Evolutionary conservation across 2,329 filamentous ascomycete species (phyloP).

Genomic region (Apiospora arundinis): DNA sequence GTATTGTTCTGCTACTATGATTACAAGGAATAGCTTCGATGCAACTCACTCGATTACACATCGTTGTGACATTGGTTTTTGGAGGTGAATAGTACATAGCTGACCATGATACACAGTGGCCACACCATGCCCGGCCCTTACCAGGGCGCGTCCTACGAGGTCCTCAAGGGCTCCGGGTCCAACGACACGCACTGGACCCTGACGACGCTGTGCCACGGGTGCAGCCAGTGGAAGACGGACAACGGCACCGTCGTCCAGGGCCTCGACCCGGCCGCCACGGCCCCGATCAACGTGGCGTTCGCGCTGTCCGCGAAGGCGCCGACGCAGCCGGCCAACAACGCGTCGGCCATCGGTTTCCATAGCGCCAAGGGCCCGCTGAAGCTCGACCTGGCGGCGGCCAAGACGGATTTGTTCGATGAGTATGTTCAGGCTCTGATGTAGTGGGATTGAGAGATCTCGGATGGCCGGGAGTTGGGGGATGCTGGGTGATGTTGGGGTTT

Average conservation of each 20-base stretch:
- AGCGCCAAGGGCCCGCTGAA: neutral
- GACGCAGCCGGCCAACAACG: neutral
- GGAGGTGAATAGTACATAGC: neutral
- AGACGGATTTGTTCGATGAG: neutral
- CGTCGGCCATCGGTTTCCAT: neutral
- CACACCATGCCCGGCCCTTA: constrained; percentile 44
- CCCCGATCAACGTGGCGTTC: neutral
- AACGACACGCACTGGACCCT: constrained; percentile 50
- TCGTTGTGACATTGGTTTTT: too few relatives aligned
- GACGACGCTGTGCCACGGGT: constrained; percentile 46
- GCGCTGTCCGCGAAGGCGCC: neutral
- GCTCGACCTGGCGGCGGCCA: constrained; percentile 6
- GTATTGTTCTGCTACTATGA: constrained; percentile 5
- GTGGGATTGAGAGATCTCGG: too few relatives aligned
- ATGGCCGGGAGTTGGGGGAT: too few relatives aligned
- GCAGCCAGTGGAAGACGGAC: constrained; percentile 40
- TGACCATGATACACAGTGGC: constrained; percentile 22
- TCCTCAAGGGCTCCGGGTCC: constrained; percentile 41
- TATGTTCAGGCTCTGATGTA: neutral
- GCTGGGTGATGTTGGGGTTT: too few relatives aligned
- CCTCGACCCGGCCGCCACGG: neutral
- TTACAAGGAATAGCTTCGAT: neutral
- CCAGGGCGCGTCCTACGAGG: constrained; percentile 40
- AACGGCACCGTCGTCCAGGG: neutral
- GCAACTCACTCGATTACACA: too few relatives aligned